phyloP scores from a whole-genome alignment of 129 eudicot genomes.

The Solidago caesia region DNA sequence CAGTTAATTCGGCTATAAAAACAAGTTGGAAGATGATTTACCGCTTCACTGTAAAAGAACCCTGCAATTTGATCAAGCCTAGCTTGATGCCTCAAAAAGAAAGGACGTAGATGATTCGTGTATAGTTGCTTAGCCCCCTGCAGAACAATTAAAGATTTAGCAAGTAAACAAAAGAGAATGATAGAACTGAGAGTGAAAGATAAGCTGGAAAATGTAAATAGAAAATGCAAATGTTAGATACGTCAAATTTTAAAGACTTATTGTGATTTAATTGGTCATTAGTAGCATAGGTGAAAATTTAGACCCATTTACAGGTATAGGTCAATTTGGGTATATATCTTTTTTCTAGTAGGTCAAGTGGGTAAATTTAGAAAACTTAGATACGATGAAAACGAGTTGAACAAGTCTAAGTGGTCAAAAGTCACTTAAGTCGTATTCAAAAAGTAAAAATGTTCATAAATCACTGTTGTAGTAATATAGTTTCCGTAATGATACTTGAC shows the following conservation, averaged over 20 bases:
- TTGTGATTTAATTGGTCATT: constrained; percentile 2
- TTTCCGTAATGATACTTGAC: background rate
- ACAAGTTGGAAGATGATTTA: constrained; percentile 33
- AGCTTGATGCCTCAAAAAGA: constrained; percentile 75
- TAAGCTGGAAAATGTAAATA: background rate
- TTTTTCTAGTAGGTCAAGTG: background rate
- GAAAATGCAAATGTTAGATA: background rate
- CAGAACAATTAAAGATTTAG: constrained; percentile 24
- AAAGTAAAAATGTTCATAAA: too few relatives aligned
- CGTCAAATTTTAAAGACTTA: background rate
- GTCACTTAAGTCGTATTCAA: background rate
- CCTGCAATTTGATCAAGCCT: constrained; percentile 72
- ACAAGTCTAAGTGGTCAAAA: background rate
- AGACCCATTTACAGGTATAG: background rate
- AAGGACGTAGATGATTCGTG: constrained; percentile 70
- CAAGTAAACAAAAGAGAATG: constrained; percentile 15
- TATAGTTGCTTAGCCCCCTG: constrained; percentile 91
- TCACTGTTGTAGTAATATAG: background rate
- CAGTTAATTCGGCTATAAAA: background rate
- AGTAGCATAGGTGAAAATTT: background rate
- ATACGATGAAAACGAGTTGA: background rate
- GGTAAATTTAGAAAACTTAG: background rate
- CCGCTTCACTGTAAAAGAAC: constrained; percentile 59
- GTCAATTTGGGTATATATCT: background rate
- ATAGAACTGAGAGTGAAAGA: constrained; percentile 2